phyloP scores from a whole-genome alignment of 306 rosid species.

The Albizia julibrissin region DNA sequence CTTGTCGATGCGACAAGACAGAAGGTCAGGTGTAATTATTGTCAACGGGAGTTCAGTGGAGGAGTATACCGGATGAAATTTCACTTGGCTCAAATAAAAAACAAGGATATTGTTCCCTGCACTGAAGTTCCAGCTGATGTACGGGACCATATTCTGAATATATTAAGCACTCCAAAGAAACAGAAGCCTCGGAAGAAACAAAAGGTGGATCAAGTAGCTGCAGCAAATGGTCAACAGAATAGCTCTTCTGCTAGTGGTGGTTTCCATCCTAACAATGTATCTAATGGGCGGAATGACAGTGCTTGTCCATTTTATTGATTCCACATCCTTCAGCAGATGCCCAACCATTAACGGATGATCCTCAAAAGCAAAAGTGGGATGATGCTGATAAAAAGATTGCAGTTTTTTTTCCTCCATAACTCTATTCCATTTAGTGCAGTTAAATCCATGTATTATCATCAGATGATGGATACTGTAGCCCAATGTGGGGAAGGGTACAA shows the following conservation, averaged over 20 bases:
- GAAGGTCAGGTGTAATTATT: slow-evolving; percentile 75
- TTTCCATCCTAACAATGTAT: slow-evolving; percentile 55
- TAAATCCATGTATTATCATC: slow-evolving; percentile 64
- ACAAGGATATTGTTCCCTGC: slow-evolving; percentile 78
- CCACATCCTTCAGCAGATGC: slow-evolving; percentile 45
- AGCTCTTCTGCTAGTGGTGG: slow-evolving; percentile 73
- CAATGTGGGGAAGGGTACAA: slow-evolving; percentile 67
- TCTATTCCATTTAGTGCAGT: slow-evolving; percentile 66
- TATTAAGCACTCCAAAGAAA: slow-evolving; percentile 64
- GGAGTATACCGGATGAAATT: slow-evolving; percentile 86
- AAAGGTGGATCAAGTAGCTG: slow-evolving; percentile 48
- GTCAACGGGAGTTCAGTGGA: slow-evolving; percentile 75
- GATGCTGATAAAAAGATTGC: slow-evolving; percentile 67
- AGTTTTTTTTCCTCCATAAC: slow-evolving; percentile 62
- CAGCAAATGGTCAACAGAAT: slow-evolving; percentile 48
- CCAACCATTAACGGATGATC: slow-evolving; percentile 52
- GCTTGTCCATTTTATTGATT: slow-evolving; percentile 50
- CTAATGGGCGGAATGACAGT: slow-evolving; percentile 61
- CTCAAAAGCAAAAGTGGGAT: slow-evolving; percentile 54
- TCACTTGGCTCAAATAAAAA: slow-evolving; percentile 80
- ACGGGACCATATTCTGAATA: slow-evolving; percentile 59
- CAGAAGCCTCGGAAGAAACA: slow-evolving; percentile 62
- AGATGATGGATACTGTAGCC: slow-evolving; percentile 70
- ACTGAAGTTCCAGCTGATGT: slow-evolving; percentile 66
- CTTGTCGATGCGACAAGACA: slow-evolving; percentile 69